A percentile compares a stretch with the other conserved stretches of the same genome.
Conservation (phyloP, 2,329 filamentous ascomycete species). For the Onygenales sp. region DNA sequence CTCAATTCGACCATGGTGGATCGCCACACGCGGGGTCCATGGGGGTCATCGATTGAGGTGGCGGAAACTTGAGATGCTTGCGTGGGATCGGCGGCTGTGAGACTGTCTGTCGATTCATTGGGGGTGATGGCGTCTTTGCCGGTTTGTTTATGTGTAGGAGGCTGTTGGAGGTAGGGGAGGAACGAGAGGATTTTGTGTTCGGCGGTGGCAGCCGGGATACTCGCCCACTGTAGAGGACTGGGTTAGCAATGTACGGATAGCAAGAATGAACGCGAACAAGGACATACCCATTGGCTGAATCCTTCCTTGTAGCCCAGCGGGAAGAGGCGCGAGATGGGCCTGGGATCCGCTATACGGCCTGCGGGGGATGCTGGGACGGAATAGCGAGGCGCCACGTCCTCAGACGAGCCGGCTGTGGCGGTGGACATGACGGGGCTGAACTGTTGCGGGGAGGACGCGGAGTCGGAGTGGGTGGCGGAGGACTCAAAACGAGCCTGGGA, state of each 20-base stretch:
- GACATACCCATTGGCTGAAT: slow-evolving; percentile 65
- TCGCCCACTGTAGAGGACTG: slow-evolving; percentile 58
- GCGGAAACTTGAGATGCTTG: slow-evolving; percentile 36
- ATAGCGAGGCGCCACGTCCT: slow-evolving; percentile 17
- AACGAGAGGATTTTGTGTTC: slow-evolving; percentile 82
- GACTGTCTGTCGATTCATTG: slow-evolving; percentile 15
- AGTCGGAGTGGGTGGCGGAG: slow-evolving; percentile 6
- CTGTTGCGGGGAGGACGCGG: not conserved
- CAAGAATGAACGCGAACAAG: slow-evolving; percentile 7
- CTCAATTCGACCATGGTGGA: slow-evolving; percentile 74
- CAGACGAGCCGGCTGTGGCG: slow-evolving; percentile 14
- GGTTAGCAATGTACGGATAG: not conserved
- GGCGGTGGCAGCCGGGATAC: slow-evolving; percentile 68
- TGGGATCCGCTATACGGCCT: slow-evolving; percentile 24
- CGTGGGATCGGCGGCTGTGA: slow-evolving; percentile 27
- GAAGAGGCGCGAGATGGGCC: slow-evolving; percentile 49
- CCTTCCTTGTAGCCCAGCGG: slow-evolving; percentile 87
- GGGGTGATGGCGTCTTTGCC: slow-evolving; percentile 27
- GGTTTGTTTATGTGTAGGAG: slow-evolving; percentile 58
- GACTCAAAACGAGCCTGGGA: slow-evolving; percentile 9
- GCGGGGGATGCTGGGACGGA: slow-evolving; percentile 12
- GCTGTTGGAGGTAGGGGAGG: slow-evolving; percentile 70
- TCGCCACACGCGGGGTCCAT: slow-evolving; percentile 76
- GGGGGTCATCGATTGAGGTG: slow-evolving; percentile 57
- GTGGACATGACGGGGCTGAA: slow-evolving; percentile 10